Evolutionary conservation across 2,329 filamentous ascomycete genomes (phyloP), one percentile per base, ranked within the genome.

Genomic region (Mariannaea elegans): DNA sequence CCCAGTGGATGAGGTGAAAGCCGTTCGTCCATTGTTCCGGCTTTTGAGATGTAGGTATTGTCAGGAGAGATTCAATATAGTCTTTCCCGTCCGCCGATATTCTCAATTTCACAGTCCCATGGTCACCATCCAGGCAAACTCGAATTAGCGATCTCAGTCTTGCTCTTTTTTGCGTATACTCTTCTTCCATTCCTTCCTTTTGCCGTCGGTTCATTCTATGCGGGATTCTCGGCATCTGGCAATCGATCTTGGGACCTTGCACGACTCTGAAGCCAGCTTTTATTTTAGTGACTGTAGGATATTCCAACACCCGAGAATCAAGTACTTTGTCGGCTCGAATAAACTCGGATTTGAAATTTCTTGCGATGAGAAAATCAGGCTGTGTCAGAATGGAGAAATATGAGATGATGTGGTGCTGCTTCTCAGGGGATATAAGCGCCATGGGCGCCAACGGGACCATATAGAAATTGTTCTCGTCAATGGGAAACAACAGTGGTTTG

Each of bases 1-100:
- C 46, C 46, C 46, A 49, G 14, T 49, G 46, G 7, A 49, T 49
- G 19, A 39, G 46, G 7, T n/a, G 32, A 13, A 49, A 49, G 2
- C 31, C 32, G 4, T 38, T n/a, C 2, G 46, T 29, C 46, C 29
- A 38, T 8, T 13, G 3, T 13, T 38, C 4, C 7, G 19, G 31
- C 2, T 21, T 21, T 3, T n/a, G 34, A 7, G 9, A 7, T n/a
- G 14, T 16, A 36, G 12, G 12, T 36, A n/a, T 16, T 13, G 4
- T n/a, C 34, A 36, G 27, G 27, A 31, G 27, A 31, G 7, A 12
- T 31, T 31, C 27, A 31, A 31, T 12, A 31, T 7, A 12, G 27
- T 31, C 27, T 7, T 7, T 31, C 7, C 7, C 27, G 23, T 34
- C n/a, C 29, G n/a, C 7, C 16, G 7, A 47, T n/a, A 7, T 32